Evolutionary conservation across 108 stramenopile genomes (phyloP).

Genomic region (Skeletonema potamos): DNA sequence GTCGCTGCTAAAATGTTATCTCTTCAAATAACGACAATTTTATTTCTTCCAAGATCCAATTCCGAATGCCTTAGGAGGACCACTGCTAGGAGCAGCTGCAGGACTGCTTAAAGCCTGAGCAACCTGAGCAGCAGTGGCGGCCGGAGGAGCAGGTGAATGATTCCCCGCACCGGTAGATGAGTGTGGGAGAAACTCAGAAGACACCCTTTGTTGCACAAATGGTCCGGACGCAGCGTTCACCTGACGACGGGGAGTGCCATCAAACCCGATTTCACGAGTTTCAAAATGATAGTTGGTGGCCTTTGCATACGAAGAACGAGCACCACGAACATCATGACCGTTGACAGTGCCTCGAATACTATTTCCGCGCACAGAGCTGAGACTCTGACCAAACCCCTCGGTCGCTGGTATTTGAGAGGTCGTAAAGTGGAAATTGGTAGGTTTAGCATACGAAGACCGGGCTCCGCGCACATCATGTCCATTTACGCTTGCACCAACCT

Average conservation of each 20-base stretch:
- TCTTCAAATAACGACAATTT: neutral
- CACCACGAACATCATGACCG: neutral
- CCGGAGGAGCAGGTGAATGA: neutral
- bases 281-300: neutral
- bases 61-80: neutral
- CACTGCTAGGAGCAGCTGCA: neutral
- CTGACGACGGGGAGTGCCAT: neutral
- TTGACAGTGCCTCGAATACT: neutral
- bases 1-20: neutral
- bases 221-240: neutral
- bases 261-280: neutral
- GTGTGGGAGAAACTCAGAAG: slow-evolving; percentile 11
- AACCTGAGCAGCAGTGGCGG: neutral
- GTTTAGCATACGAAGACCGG: neutral
- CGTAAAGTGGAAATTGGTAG: neutral
- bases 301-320: neutral
- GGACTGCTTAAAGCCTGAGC: neutral
- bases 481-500: neutral
- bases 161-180: slow-evolving; percentile 20
- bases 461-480: neutral
- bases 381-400: neutral
- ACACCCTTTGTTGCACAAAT: neutral
- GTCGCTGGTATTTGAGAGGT: neutral
- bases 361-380: neutral
- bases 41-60: slow-evolving; percentile 4